Percentiles rank a stretch among this genome's conserved stretches.
These are phyloP conservation scores for Benincasa hispida DNA, from an alignment of 306 rosid genomes.

Conservation along the genomic window DNA sequence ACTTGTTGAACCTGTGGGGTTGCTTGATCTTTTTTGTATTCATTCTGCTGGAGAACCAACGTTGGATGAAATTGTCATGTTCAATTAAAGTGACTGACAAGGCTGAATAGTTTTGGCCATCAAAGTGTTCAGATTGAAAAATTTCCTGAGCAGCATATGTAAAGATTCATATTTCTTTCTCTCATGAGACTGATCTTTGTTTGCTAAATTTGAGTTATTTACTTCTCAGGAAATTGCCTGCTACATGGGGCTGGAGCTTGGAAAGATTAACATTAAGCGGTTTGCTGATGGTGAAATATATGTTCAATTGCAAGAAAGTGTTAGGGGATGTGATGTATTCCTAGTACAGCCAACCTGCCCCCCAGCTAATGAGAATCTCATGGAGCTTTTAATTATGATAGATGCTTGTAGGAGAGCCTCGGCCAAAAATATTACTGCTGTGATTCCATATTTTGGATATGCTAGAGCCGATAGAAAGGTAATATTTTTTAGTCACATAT, in stretches of 20 bases:
- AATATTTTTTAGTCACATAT: neutral
- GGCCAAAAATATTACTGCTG: conserved; percentile 82
- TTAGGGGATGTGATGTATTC: conserved; percentile 83
- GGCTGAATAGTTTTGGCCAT: neutral
- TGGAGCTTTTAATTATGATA: conserved; percentile 83
- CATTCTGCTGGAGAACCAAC: neutral
- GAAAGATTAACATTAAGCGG: conserved; percentile 60
- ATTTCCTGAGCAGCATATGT: neutral
- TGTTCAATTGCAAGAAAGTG: conserved; percentile 93
- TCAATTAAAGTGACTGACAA: neutral
- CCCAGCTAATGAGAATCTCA: conserved; percentile 91
- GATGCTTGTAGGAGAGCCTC: conserved; percentile 98
- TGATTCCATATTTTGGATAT: conserved; percentile 95
- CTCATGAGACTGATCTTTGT: neutral
- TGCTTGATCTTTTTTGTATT: neutral
- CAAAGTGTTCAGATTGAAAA: neutral
- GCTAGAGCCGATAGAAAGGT: conserved; percentile 99
- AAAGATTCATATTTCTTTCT: neutral
- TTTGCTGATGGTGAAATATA: conserved; percentile 97
- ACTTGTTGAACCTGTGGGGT: neutral
- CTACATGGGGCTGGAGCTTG: conserved; percentile 88
- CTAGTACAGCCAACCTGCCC: conserved; percentile 87
- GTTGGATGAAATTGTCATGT: neutral
- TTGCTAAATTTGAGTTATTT: conserved; percentile 8
- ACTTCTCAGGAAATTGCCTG: conserved; percentile 70